These are phyloP conservation scores for Starmerella etchellsii DNA, from an alignment of 805 yeast species.

Conservation along the genomic window DNA sequence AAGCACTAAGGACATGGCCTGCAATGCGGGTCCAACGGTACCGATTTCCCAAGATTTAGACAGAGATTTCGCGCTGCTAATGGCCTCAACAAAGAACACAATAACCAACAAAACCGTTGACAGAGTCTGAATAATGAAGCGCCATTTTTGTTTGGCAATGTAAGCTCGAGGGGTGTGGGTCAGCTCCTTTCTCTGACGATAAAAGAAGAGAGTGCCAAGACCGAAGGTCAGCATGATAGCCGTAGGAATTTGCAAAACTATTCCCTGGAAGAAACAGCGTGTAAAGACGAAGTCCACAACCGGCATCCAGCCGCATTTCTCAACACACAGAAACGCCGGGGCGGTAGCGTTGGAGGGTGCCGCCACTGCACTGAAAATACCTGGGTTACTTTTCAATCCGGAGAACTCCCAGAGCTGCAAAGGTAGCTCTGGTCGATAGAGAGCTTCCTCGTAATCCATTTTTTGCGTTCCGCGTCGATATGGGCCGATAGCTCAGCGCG, in stretches of 20 bases:
- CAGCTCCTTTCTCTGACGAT: slow-evolving; percentile 17
- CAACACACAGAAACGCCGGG: slow-evolving; percentile 10
- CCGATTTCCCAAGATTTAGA: slow-evolving; percentile 23
- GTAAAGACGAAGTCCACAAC: slow-evolving; percentile 22
- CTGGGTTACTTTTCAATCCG: not conserved
- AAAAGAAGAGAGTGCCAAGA: slow-evolving; percentile 19
- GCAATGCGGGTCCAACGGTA: slow-evolving; percentile 29
- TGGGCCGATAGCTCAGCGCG: too few relatives aligned
- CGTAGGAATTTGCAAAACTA: slow-evolving; percentile 24
- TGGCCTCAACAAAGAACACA: slow-evolving; percentile 10
- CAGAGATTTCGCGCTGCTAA: slow-evolving; percentile 9
- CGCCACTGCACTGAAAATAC: not conserved
- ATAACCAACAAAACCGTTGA: slow-evolving; percentile 17
- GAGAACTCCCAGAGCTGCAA: not conserved
- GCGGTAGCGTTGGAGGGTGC: not conserved
- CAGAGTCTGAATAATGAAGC: slow-evolving; percentile 18
- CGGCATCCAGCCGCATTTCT: slow-evolving; percentile 13
- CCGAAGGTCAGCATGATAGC: slow-evolving; percentile 25
- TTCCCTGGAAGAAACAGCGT: slow-evolving; percentile 32
- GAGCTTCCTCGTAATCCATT: not conserved
- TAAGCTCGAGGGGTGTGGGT: slow-evolving; percentile 13
- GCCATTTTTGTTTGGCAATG: slow-evolving; percentile 18
- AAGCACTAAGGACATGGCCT: slow-evolving; percentile 36
- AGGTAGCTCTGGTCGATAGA: not conserved
- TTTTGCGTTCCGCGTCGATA: too few relatives aligned